Evolutionary conservation across 2,329 filamentous ascomycete genomes (phyloP).

Genomic region (Nakataea oryzae): DNA sequence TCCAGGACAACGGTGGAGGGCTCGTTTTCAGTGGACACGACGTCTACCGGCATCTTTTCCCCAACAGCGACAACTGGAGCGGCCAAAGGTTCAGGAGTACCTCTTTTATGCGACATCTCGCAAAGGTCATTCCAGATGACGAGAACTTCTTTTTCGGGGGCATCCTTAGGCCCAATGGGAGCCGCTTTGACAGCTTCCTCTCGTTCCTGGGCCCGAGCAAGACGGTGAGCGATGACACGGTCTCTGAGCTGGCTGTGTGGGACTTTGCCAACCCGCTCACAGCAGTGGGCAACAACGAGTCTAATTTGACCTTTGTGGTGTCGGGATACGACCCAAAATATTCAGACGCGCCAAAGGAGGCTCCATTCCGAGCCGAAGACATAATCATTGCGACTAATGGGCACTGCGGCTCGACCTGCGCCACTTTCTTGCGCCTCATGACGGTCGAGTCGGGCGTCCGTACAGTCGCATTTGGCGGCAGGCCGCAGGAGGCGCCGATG

Average conservation of each 20-base stretch:
- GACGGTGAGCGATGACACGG: not conserved
- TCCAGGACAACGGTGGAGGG: conserved; percentile 48
- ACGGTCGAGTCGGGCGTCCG: conserved; percentile 29
- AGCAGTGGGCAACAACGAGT: not conserved
- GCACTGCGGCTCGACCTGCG: conserved; percentile 14
- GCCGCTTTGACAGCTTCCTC: not conserved
- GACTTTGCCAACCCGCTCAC: conserved; percentile 1
- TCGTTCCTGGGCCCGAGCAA: not conserved
- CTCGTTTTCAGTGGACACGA: conserved; percentile 48
- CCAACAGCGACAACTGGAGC: conserved; percentile 18
- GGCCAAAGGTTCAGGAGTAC: not conserved
- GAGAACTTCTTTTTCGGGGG: too few relatives aligned
- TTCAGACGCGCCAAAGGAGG: not conserved
- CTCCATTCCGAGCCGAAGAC: conserved; percentile 5
- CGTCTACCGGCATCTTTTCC: conserved; percentile 47
- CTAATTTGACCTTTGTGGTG: not conserved
- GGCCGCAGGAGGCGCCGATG: conserved; percentile 40
- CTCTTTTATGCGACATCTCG: not conserved
- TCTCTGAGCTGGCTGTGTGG: too few relatives aligned
- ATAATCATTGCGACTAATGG: conserved; percentile 14
- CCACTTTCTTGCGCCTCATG: conserved; percentile 16
- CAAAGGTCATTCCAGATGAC: too few relatives aligned
- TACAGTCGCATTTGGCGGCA: conserved; percentile 48
- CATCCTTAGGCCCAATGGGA: too few relatives aligned
- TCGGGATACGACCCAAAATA: too few relatives aligned